Conservation (phyloP, 2,329 filamentous ascomycete genomes). For the Fulvia fulva region DNA sequence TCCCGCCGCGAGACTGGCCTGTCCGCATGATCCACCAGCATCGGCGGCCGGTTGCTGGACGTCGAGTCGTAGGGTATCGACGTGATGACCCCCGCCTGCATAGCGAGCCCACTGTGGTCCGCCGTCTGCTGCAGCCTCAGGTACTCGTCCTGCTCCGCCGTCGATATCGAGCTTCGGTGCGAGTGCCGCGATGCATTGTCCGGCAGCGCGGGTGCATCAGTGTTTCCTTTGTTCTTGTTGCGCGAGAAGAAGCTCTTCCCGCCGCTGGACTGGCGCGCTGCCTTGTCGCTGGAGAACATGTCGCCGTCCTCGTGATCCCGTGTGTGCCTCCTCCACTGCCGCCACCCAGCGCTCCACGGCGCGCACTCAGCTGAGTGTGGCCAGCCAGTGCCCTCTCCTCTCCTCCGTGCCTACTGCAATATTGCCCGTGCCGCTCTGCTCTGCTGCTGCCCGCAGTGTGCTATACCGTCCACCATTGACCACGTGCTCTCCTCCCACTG, state of each 20-base stretch:
- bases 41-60: slow-evolving; percentile 60
- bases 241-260: slow-evolving; percentile 84
- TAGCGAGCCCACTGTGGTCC: slow-evolving; percentile 57
- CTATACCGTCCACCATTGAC: neutral
- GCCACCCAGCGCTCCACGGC: slow-evolving; percentile 16
- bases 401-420: neutral
- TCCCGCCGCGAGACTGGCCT: slow-evolving; percentile 59
- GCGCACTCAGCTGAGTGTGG: slow-evolving; percentile 8
- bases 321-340: slow-evolving; percentile 3
- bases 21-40: slow-evolving; percentile 69
- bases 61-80: slow-evolving; percentile 81
- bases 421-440: neutral
- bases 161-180: slow-evolving; percentile 57
- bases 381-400: slow-evolving; percentile 5
- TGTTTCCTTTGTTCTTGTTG: slow-evolving; percentile 69
- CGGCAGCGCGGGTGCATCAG: slow-evolving; percentile 61
- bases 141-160: slow-evolving; percentile 28
- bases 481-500: neutral
- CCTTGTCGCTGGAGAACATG: slow-evolving; percentile 56
- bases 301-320: slow-evolving; percentile 6
- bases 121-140: slow-evolving; percentile 33
- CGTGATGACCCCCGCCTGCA: slow-evolving; percentile 77
- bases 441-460: neutral
- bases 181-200: slow-evolving; percentile 65
- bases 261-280: slow-evolving; percentile 76